phyloP scores from a whole-genome alignment of 1,139 yeast genomes.

The Kurtzmaniella natalensis region DNA sequence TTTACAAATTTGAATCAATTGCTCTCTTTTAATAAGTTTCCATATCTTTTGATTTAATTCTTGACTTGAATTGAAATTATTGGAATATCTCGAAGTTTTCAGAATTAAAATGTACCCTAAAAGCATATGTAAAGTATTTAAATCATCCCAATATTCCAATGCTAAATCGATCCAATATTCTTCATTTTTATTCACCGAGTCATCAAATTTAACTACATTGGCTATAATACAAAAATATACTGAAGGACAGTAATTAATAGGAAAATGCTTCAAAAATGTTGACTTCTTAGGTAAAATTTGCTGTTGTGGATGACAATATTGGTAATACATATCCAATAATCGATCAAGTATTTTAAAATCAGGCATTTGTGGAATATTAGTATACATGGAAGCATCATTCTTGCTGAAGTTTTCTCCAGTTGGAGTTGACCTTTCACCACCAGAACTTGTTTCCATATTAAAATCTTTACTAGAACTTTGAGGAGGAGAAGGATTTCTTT shows the following conservation, averaged over 20 bases:
- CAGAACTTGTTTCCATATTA: no score
- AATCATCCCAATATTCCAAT: conserved; percentile 31
- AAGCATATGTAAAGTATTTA: conserved; percentile 24
- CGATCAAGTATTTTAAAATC: conserved; percentile 29
- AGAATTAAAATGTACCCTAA: conserved; percentile 17
- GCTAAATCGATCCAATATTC: conserved; percentile 37
- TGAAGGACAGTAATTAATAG: conserved; percentile 27
- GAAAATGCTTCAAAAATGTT: conserved; percentile 27
- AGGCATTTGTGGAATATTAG: conserved; percentile 35
- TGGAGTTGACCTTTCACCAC: no score
- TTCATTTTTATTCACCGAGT: conserved; percentile 25
- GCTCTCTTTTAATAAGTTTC: conserved; percentile 22
- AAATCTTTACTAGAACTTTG: no score
- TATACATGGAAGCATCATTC: not conserved
- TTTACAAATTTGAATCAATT: conserved; percentile 18
- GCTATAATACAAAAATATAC: conserved; percentile 47
- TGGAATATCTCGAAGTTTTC: conserved; percentile 13
- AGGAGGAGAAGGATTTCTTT: not conserved
- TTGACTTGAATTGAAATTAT: conserved; percentile 11
- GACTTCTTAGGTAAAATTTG: conserved; percentile 42
- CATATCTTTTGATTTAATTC: conserved; percentile 16
- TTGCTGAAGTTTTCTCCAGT: no score
- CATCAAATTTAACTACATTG: conserved; percentile 26
- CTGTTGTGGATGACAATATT: conserved; percentile 42
- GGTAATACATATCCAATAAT: conserved; percentile 45